These are phyloP conservation scores for Citrus cavaleriei DNA, from an alignment of 345 rosid species.

Conservation along the genomic window DNA sequence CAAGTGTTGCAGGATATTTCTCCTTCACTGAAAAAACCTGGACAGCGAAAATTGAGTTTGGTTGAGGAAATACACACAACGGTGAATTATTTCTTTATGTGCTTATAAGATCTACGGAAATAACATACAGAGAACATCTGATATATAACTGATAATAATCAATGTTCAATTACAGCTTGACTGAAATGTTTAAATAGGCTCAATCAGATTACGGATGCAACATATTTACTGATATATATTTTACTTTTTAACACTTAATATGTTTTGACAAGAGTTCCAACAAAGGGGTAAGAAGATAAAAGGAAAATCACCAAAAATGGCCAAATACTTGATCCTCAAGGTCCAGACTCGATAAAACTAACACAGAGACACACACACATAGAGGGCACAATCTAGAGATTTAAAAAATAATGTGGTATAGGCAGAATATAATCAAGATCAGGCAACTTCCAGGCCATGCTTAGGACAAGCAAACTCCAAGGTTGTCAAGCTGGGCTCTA, in stretches of 20 bases:
- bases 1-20: conserved; percentile 59
- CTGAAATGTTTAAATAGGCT: neutral
- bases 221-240: neutral
- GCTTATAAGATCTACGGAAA: neutral
- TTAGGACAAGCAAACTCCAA: neutral
- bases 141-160: neutral
- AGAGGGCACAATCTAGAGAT: neutral
- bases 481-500: neutral
- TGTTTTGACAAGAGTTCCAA: neutral
- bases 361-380: neutral
- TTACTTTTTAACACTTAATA: neutral
- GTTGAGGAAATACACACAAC: neutral
- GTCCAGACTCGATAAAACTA: neutral
- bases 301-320: neutral
- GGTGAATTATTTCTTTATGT: neutral
- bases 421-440: neutral
- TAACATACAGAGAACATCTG: neutral
- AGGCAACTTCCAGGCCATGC: neutral
- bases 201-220: neutral
- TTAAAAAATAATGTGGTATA: neutral
- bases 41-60: conserved; percentile 3
- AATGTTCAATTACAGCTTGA: too few relatives aligned
- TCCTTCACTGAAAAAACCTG: conserved; percentile 74
- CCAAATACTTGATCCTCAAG: neutral
- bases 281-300: neutral